Evolutionary conservation across 2,329 filamentous ascomycete species (phyloP).

Genomic region (Epichloe coenophiala): DNA sequence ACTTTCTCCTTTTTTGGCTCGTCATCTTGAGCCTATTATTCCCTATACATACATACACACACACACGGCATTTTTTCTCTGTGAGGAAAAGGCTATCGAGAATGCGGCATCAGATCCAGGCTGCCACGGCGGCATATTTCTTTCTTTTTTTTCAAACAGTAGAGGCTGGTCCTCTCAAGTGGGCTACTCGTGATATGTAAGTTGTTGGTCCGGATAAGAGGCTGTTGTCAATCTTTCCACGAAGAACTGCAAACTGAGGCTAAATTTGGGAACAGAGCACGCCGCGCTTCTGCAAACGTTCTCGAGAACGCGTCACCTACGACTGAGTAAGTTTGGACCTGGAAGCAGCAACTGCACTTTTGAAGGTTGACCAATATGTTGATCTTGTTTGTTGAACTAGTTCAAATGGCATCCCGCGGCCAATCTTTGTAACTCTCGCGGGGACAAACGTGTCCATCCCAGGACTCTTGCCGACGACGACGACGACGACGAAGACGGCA

Average conservation of each 20-base stretch:
- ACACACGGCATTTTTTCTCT: not conserved
- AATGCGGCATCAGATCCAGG: constrained; percentile 4
- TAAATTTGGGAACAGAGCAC: constrained; percentile 10
- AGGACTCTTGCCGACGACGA: not conserved
- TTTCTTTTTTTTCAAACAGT: constrained; percentile 16
- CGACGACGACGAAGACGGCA: too few species aligned
- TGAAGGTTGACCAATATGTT: not conserved
- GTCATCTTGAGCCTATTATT: not conserved
- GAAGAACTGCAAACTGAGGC: not conserved
- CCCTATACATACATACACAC: not conserved
- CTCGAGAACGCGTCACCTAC: not conserved
- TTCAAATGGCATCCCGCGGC: not conserved
- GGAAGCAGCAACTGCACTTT: not conserved
- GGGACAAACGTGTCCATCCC: not conserved
- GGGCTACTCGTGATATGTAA: constrained; percentile 19
- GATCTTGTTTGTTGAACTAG: not conserved
- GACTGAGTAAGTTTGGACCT: not conserved
- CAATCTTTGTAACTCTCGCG: not conserved
- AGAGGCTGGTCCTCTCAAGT: constrained; percentile 22
- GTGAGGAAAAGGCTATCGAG: not conserved
- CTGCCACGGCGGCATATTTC: constrained; percentile 13
- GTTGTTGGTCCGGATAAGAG: constrained; percentile 2
- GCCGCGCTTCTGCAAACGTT: constrained; percentile 7
- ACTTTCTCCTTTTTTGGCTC: not conserved
- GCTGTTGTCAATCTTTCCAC: not conserved